A percentile compares a stretch with the other conserved stretches of the same genome.
Evolutionary conservation across 495 filamentous ascomycete genomes (phyloP).

Genomic region (Neurospora sp.): DNA sequence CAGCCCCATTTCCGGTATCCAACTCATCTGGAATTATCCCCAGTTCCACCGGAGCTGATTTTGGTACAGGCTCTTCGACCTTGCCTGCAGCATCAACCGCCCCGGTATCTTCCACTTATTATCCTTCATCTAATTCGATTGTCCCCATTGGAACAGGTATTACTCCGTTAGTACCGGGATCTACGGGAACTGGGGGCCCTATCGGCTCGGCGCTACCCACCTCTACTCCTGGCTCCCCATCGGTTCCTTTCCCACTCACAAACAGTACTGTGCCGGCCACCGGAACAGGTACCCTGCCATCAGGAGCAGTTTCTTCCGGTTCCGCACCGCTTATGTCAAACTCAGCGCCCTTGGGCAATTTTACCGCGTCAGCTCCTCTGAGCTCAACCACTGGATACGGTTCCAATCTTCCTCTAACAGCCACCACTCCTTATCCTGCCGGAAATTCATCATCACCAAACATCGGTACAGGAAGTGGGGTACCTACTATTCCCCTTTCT

Average conservation of each 20-base stretch:
- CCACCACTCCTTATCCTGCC: neutral
- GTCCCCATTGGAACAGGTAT: neutral
- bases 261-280: conserved; percentile 2
- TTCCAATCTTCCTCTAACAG: neutral
- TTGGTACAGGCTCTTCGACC: neutral
- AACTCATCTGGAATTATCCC: neutral
- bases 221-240: neutral
- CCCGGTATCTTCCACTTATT: neutral
- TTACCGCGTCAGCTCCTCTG: neutral
- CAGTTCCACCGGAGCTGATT: neutral
- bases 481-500: neutral
- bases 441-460: neutral
- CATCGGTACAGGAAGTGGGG: neutral
- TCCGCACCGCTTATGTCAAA: neutral
- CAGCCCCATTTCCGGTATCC: neutral
- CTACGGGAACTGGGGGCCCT: neutral
- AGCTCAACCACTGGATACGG: neutral
- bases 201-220: neutral
- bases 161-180: neutral
- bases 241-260: conserved; percentile 6
- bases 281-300: conserved; percentile 3
- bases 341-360: neutral
- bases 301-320: neutral
- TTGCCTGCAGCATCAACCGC: neutral
- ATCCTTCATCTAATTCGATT: neutral